A percentile compares a stretch with the other conserved stretches of the same genome.
Conservation (phyloP, 148 eudicot species). For the Nepenthes mirabilis region DNA sequence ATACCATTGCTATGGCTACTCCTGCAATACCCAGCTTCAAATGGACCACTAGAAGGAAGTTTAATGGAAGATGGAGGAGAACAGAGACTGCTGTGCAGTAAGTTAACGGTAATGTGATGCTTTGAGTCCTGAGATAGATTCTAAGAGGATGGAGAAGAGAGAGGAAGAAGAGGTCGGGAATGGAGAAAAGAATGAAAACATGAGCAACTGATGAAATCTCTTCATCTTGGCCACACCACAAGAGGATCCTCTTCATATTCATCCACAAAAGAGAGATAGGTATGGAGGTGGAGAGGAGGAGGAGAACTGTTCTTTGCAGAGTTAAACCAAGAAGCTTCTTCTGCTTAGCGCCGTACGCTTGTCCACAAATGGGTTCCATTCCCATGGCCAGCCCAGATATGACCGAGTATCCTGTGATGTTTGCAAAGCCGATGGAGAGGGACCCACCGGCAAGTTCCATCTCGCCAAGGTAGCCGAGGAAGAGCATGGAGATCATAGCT, state of each 20-base stretch:
- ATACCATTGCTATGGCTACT: constrained; percentile 54
- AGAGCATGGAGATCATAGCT: constrained; percentile 95
- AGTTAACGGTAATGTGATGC: constrained; percentile 60
- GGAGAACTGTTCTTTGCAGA: constrained; percentile 68
- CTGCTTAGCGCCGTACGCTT: constrained; percentile 82
- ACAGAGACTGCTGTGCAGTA: constrained; percentile 50
- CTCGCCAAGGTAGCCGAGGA: constrained; percentile 84
- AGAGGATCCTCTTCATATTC: constrained; percentile 60
- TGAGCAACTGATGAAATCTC: constrained; percentile 59
- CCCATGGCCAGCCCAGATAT: constrained; percentile 96
- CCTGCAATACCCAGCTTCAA: constrained; percentile 60
- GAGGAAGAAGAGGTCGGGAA: constrained; percentile 71
- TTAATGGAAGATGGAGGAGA: constrained; percentile 59
- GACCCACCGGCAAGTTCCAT: constrained; percentile 88
- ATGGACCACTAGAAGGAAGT: constrained; percentile 44
- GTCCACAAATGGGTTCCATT: constrained; percentile 97
- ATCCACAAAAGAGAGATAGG: constrained; percentile 84
- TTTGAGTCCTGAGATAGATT: constrained; percentile 64
- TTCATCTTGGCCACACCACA: constrained; percentile 67
- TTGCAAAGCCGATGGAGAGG: constrained; percentile 78
- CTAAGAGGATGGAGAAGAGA: constrained; percentile 73
- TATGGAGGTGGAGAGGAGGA: constrained; percentile 48
- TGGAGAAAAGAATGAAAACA: constrained; percentile 47
- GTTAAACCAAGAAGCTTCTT: constrained; percentile 72
- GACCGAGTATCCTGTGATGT: constrained; percentile 93